A percentile compares a stretch with the other conserved stretches of the same genome.
phyloP scores from a whole-genome alignment of 179 eudicot species.

The Corrigiola litoralis region DNA sequence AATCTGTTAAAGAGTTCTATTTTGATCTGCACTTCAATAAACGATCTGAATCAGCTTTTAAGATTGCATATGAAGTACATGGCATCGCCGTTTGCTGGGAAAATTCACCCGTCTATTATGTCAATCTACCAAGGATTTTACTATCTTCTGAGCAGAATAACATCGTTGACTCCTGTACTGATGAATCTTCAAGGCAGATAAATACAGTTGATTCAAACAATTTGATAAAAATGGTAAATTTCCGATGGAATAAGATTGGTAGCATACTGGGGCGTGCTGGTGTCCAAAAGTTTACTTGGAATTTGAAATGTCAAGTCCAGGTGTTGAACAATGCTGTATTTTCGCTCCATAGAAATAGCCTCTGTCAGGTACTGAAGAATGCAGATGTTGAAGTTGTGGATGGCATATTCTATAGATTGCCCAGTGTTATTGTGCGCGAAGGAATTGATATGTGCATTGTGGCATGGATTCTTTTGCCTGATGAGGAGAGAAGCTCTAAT shows the following conservation, averaged over 20 bases:
- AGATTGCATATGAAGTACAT: conserved; percentile 62
- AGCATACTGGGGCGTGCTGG: conserved; percentile 48
- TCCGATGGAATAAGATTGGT: conserved; percentile 65
- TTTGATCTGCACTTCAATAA: conserved; percentile 88
- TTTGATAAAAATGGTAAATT: conserved; percentile 43
- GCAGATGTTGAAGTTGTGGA: conserved; percentile 57
- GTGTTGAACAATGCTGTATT: conserved; percentile 72
- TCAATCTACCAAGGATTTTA: conserved; percentile 80
- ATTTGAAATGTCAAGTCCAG: conserved; percentile 73
- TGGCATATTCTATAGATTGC: conserved; percentile 49
- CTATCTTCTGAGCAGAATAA: conserved; percentile 34
- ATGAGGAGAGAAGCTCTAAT: conserved; percentile 83
- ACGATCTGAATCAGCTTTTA: conserved; percentile 49
- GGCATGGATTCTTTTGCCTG: conserved; percentile 97
- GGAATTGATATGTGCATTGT: conserved; percentile 69
- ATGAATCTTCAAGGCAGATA: conserved; percentile 26
- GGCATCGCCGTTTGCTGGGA: conserved; percentile 95
- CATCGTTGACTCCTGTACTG: conserved; percentile 16
- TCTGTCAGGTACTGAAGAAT: conserved; percentile 40
- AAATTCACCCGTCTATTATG: conserved; percentile 76
- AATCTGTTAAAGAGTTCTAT: conserved; percentile 50
- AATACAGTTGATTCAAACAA: conserved; percentile 28
- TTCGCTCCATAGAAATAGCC: conserved; percentile 54
- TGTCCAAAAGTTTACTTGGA: conserved; percentile 77
- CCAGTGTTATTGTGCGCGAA: conserved; percentile 41